Evolutionary conservation across 2,329 filamentous ascomycete species (phyloP).

Genomic region (Mariannaea elegans): DNA sequence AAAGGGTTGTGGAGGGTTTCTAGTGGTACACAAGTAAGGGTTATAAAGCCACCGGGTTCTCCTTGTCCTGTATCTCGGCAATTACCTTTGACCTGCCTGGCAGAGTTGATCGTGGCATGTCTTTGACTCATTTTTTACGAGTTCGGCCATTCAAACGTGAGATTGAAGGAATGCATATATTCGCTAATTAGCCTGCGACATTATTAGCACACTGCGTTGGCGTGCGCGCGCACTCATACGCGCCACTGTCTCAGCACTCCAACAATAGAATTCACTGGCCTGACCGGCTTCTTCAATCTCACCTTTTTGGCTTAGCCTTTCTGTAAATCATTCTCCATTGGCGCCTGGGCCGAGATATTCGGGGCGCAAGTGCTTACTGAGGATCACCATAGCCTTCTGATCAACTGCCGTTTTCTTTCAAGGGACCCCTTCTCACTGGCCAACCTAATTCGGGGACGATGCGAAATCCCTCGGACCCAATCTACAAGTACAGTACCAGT

Average conservation of each 20-base stretch:
- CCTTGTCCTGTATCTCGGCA: too few species aligned
- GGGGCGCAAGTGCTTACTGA: neutral
- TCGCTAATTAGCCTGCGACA: neutral
- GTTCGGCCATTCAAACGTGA: neutral
- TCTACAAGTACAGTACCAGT: too few species aligned
- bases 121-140: neutral
- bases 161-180: neutral
- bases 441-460: neutral
- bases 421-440: neutral
- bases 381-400: too few species aligned
- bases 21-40: too few species aligned
- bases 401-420: neutral
- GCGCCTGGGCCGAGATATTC: too few species aligned
- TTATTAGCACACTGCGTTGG: too few species aligned
- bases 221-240: too few species aligned
- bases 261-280: neutral
- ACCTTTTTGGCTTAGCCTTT: neutral
- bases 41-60: too few species aligned
- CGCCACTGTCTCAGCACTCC: too few species aligned
- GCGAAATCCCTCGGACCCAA: neutral
- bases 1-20: too few species aligned
- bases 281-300: neutral
- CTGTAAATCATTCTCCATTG: neutral
- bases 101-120: neutral
- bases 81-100: too few species aligned